Evolutionary conservation across 371 early-diverging fungal genomes (phyloP).

Genomic region (Mucor plumbeus): DNA sequence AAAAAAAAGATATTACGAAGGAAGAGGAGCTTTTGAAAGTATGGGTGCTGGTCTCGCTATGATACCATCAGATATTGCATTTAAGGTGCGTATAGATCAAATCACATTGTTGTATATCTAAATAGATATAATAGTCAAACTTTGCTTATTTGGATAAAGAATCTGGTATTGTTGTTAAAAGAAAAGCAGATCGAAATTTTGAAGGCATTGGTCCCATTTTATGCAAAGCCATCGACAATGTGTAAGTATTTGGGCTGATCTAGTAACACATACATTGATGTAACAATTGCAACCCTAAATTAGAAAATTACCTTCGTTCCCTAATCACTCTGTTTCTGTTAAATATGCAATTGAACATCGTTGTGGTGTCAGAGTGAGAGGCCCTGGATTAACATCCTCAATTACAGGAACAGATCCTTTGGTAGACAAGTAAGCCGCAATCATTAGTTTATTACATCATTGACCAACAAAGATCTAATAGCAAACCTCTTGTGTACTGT

Average conservation of each 20-base stretch:
- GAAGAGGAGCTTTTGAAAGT: slow-evolving; percentile 63
- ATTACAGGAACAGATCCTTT: slow-evolving; percentile 64
- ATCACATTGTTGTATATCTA: not conserved
- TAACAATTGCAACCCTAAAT: not conserved
- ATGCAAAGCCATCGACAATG: slow-evolving; percentile 47
- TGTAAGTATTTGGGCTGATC: slow-evolving; percentile 31
- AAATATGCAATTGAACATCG: slow-evolving; percentile 57
- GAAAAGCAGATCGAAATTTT: slow-evolving; percentile 61
- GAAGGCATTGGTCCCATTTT: slow-evolving; percentile 50
- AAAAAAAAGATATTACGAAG: slow-evolving; percentile 46
- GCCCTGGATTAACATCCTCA: slow-evolving; percentile 46
- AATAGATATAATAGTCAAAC: slow-evolving; percentile 40
- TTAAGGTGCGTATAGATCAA: slow-evolving; percentile 45
- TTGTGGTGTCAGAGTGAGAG: slow-evolving; percentile 55
- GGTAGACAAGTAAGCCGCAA: slow-evolving; percentile 48
- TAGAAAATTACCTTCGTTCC: slow-evolving; percentile 52
- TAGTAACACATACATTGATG: not conserved
- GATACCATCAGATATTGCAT: slow-evolving; percentile 63
- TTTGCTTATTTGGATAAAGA: slow-evolving; percentile 54
- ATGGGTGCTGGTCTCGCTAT: slow-evolving; percentile 62
- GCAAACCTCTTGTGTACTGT: slow-evolving; percentile 45
- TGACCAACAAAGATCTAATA: slow-evolving; percentile 9
- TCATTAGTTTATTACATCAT: too few relatives aligned
- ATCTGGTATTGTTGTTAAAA: slow-evolving; percentile 41
- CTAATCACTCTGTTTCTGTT: slow-evolving; percentile 41